phyloP scores from a whole-genome alignment of 345 rosid species.

The Linum trigynum region DNA sequence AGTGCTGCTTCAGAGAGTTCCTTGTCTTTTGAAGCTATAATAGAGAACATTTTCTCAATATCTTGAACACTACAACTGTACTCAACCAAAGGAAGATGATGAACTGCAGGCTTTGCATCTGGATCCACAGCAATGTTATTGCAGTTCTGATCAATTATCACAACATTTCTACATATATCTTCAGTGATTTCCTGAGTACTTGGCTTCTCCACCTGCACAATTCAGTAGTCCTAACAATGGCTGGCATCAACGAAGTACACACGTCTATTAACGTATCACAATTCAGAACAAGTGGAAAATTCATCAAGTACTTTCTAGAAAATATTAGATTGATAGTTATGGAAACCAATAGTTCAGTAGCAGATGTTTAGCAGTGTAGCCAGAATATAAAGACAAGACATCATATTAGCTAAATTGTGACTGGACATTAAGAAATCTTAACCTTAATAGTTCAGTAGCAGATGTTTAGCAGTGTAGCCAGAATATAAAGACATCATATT shows the following conservation, averaged over 20 bases:
- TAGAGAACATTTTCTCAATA: constrained; percentile 25
- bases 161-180: constrained; percentile 22
- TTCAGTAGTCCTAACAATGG: constrained; percentile 14
- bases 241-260: background rate
- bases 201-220: constrained; percentile 11
- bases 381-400: no score
- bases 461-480: no score
- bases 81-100: constrained; percentile 13
- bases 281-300: no score
- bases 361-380: no score
- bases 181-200: constrained; percentile 6
- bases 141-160: constrained; percentile 15
- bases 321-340: no score
- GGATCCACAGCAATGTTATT: constrained; percentile 11
- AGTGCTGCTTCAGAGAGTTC: constrained; percentile 41
- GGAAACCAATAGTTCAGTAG: no score
- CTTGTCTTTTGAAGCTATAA: constrained; percentile 35
- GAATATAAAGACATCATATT: no score
- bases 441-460: no score
- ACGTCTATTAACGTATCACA: no score
- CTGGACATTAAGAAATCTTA: no score
- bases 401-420: no score
- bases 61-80: constrained; percentile 23
- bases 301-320: no score
- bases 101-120: constrained; percentile 9